Conservation (phyloP, 2,329 filamentous ascomycete species). For the Fusarium brevicatenulatum region DNA sequence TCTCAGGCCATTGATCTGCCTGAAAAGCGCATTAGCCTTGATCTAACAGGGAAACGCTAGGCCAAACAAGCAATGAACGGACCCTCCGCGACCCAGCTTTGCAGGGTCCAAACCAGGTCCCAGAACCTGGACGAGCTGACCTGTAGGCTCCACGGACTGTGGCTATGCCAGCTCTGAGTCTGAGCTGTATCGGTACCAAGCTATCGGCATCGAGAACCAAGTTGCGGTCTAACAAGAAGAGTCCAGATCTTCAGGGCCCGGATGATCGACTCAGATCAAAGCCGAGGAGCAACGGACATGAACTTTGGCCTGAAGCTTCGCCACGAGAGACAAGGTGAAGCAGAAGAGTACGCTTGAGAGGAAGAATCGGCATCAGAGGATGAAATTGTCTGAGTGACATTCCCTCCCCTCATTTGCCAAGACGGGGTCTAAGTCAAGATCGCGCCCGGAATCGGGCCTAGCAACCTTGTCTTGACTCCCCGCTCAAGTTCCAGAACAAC, state of each 20-base stretch:
- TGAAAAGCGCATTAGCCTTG: slow-evolving; percentile 42
- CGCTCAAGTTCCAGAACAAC: slow-evolving; percentile 26
- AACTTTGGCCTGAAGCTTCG: slow-evolving; percentile 1
- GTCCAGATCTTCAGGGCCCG: background rate
- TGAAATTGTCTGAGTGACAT: slow-evolving; percentile 28
- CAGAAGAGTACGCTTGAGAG: background rate
- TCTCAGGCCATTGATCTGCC: slow-evolving; percentile 33
- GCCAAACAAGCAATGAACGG: slow-evolving; percentile 24
- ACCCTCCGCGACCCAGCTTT: slow-evolving; percentile 35
- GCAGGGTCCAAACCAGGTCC: slow-evolving; percentile 41
- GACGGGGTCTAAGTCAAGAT: slow-evolving; percentile 31
- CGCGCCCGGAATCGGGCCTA: slow-evolving; percentile 23
- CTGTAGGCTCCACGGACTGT: slow-evolving; percentile 24
- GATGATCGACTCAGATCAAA: background rate
- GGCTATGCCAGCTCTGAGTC: slow-evolving; percentile 34
- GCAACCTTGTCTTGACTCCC: slow-evolving; percentile 31
- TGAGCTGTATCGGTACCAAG: background rate
- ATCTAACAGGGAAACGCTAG: slow-evolving; percentile 36
- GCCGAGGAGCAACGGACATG: background rate
- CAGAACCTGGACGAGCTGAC: slow-evolving; percentile 42
- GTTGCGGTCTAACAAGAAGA: slow-evolving; percentile 12
- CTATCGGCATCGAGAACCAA: slow-evolving; percentile 21
- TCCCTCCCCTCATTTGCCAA: slow-evolving; percentile 21
- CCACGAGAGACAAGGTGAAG: slow-evolving; percentile 1
- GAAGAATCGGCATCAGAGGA: slow-evolving; percentile 14